phyloP scores from a whole-genome alignment of 176 grass and related monocot species.

The Poa pratensis region DNA sequence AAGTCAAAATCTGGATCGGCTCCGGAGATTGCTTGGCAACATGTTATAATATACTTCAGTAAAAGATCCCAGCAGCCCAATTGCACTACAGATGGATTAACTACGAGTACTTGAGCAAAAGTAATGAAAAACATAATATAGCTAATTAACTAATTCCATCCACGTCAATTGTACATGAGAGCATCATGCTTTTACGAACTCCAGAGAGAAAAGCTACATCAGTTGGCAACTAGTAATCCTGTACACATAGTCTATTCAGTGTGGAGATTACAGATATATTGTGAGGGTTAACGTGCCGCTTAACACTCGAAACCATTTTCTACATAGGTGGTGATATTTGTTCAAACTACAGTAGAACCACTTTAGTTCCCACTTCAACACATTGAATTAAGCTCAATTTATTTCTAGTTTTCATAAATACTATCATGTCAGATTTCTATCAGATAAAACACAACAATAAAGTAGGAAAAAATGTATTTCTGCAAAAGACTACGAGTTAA shows the following conservation, averaged over 20 bases:
- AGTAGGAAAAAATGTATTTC: background rate
- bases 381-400: background rate
- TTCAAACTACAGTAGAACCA: background rate
- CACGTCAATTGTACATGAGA: background rate
- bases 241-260: background rate
- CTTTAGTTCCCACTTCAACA: background rate
- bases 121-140: background rate
- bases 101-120: background rate
- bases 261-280: background rate
- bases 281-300: background rate
- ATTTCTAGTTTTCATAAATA: background rate
- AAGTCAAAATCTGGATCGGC: background rate
- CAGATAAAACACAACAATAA: background rate
- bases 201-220: background rate
- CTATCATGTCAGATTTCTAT: background rate
- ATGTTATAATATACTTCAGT: constrained; percentile 3
- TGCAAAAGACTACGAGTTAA: background rate
- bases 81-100: background rate
- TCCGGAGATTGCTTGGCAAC: background rate
- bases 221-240: background rate
- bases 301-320: background rate
- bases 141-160: background rate
- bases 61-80: background rate
- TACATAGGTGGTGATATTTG: background rate
- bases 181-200: background rate